These are phyloP conservation scores for Micromonas commoda DNA, from an alignment of 139 green algal genomes.

Conservation along the genomic window DNA sequence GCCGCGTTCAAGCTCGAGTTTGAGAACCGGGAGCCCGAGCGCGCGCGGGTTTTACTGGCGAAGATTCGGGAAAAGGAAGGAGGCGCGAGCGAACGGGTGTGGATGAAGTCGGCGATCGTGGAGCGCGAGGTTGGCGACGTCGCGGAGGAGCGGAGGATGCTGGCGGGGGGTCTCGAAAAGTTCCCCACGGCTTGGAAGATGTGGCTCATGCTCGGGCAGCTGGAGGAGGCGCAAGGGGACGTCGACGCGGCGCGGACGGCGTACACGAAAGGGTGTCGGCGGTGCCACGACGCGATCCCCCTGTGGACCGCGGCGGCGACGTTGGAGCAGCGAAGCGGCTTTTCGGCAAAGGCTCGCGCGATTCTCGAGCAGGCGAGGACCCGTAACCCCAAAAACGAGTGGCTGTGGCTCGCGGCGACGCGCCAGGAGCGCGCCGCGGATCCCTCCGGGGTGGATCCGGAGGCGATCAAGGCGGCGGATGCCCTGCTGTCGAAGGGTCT, in stretches of 20 bases:
- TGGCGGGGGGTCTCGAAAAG: conserved; percentile 59
- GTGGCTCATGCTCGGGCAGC: conserved; percentile 89
- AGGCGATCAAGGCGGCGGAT: conserved; percentile 60
- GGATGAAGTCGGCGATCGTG: conserved; percentile 94
- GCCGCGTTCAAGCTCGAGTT: conserved; percentile 99
- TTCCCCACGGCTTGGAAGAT: conserved; percentile 80
- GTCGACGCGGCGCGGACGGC: conserved; percentile 39
- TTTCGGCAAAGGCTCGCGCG: conserved; percentile 61
- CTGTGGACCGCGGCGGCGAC: conserved; percentile 39
- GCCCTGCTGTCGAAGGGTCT: conserved; percentile 80
- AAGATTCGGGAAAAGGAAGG: conserved; percentile 64
- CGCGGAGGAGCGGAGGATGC: conserved; percentile 51
- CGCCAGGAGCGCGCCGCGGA: conserved; percentile 70
- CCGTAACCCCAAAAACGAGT: conserved; percentile 66
- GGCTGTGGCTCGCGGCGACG: conserved; percentile 87
- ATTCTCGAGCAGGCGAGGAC: conserved; percentile 72
- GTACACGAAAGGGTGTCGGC: conserved; percentile 39
- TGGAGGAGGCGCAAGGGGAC: conserved; percentile 66
- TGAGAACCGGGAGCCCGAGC: conserved; percentile 80
- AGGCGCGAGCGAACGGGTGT: conserved; percentile 67
- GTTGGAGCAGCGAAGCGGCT: conserved; percentile 46
- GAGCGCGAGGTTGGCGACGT: conserved; percentile 78
- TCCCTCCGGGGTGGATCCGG: conserved; percentile 37
- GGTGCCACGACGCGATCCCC: conserved; percentile 34
- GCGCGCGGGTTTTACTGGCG: conserved; percentile 56